phyloP scores from a whole-genome alignment of 2,329 filamentous ascomycete species.

The Thermothelomyces thermophilus region DNA sequence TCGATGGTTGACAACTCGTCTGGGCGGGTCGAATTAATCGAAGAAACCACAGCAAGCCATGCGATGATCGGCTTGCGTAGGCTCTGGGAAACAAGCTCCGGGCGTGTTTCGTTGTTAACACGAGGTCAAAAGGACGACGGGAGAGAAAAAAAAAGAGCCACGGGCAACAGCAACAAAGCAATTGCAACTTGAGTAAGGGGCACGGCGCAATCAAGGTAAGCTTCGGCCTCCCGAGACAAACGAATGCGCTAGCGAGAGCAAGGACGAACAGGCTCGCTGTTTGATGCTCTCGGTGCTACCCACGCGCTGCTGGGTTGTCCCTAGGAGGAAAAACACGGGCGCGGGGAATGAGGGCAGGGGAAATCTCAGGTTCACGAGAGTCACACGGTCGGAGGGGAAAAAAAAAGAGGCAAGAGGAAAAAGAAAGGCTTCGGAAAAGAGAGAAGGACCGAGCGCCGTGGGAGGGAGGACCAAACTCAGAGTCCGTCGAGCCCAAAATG shows the following conservation, averaged over 20 bases:
- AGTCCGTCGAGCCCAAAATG: not conserved
- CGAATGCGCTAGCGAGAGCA: not conserved
- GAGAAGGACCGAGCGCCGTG: slow-evolving; percentile 12
- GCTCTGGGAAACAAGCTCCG: slow-evolving; percentile 11
- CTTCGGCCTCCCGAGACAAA: slow-evolving; percentile 1
- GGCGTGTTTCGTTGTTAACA: slow-evolving; percentile 6
- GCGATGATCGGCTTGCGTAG: not conserved
- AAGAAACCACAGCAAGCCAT: not conserved
- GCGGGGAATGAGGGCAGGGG: not conserved
- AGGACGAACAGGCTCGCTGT: slow-evolving; percentile 16
- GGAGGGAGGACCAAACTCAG: not conserved
- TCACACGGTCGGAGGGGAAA: slow-evolving; percentile 7
- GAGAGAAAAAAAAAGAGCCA: not conserved
- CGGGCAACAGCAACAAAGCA: no score
- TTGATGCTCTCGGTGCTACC: slow-evolving; percentile 11
- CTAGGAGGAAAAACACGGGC: slow-evolving; percentile 9
- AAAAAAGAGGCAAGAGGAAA: slow-evolving; percentile 6
- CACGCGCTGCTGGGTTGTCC: slow-evolving; percentile 18
- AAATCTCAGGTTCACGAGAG: not conserved
- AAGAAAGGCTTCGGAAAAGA: slow-evolving; percentile 9
- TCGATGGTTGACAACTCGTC: slow-evolving; percentile 5
- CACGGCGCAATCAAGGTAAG: not conserved
- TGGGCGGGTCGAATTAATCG: not conserved
- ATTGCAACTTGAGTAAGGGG: not conserved
- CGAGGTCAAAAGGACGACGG: not conserved